phyloP scores from a whole-genome alignment of 352 stramenopile species.

The Peronospora farinosa region DNA sequence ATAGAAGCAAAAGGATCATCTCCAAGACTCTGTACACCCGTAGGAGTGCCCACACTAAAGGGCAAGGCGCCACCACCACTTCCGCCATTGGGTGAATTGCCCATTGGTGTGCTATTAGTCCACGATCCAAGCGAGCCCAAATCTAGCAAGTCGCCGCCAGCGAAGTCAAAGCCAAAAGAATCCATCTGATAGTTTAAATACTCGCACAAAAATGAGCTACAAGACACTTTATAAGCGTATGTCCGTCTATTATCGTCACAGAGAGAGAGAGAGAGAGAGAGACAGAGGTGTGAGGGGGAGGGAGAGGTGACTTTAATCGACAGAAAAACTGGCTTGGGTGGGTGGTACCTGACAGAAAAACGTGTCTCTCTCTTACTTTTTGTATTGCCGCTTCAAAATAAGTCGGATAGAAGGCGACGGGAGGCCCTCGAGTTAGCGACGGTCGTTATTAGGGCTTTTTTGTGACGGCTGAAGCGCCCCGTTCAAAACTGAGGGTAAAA shows the following conservation, averaged over 20 bases:
- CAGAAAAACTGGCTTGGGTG: neutral
- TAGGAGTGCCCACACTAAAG: slow-evolving; percentile 82
- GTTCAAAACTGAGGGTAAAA: slow-evolving; percentile 41
- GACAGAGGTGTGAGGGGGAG: neutral
- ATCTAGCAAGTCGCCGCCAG: slow-evolving; percentile 64
- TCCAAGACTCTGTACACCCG: slow-evolving; percentile 73
- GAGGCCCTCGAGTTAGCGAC: neutral
- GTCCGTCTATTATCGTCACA: slow-evolving; percentile 5
- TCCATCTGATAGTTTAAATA: slow-evolving; percentile 56
- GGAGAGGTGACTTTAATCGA: neutral
- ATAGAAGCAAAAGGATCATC: slow-evolving; percentile 64
- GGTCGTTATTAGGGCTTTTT: no score
- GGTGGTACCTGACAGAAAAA: slow-evolving; percentile 19
- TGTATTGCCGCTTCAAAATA: slow-evolving; percentile 1
- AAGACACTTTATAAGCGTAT: slow-evolving; percentile 13
- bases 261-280: neutral
- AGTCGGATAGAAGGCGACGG: slow-evolving; percentile 3
- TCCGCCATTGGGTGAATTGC: slow-evolving; percentile 58
- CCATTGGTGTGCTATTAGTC: slow-evolving; percentile 57
- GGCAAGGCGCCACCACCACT: slow-evolving; percentile 34
- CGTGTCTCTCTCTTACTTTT: neutral
- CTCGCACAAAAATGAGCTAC: slow-evolving; percentile 26
- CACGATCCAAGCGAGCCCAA: slow-evolving; percentile 67
- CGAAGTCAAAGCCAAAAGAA: slow-evolving; percentile 83
- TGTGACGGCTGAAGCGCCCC: slow-evolving; percentile 20